These are phyloP conservation scores for Pulveroboletus sp. DNA, from an alignment of 768 basidiomycete species.

Conservation along the genomic window DNA sequence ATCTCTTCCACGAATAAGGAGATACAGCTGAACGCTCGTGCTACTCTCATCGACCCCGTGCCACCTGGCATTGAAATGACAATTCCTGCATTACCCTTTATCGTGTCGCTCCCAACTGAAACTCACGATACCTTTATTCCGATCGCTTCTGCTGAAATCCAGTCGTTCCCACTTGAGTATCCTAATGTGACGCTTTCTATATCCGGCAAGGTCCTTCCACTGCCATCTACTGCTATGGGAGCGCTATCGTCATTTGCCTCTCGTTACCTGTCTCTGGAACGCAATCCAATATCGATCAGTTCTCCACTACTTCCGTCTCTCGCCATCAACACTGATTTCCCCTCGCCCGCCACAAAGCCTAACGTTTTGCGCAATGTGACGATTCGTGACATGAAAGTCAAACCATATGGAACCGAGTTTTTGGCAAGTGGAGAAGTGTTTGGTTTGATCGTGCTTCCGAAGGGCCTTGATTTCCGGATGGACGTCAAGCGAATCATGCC, in stretches of 20 bases:
- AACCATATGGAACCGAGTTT: conserved; percentile 42
- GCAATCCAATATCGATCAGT: conserved; percentile 55
- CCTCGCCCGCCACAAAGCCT: conserved; percentile 59
- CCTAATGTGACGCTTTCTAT: conserved; percentile 63
- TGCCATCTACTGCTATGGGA: conserved; percentile 37
- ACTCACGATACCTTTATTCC: conserved; percentile 31
- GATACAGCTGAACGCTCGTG: conserved; percentile 46
- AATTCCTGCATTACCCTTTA: conserved; percentile 57
- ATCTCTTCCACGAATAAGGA: conserved; percentile 33
- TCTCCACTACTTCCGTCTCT: conserved; percentile 51
- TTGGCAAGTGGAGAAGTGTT: conserved; percentile 68
- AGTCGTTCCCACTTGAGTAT: conserved; percentile 56
- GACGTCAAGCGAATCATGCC: conserved; percentile 63
- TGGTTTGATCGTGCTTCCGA: conserved; percentile 62
- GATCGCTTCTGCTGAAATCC: conserved; percentile 50
- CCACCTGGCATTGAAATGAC: conserved; percentile 47
- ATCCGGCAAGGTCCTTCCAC: conserved; percentile 52
- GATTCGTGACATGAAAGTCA: conserved; percentile 71
- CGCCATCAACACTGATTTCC: conserved; percentile 50
- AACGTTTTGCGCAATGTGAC: conserved; percentile 66
- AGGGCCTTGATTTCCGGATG: conserved; percentile 61
- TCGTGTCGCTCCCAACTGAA: conserved; percentile 44
- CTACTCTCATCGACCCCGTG: conserved; percentile 54
- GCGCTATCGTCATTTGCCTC: conserved; percentile 59
- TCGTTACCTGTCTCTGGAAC: conserved; percentile 54